Percentiles rank a stretch among this genome's conserved stretches.
phyloP scores from a whole-genome alignment of 2,329 filamentous ascomycete species.

The Alternaria longipes region DNA sequence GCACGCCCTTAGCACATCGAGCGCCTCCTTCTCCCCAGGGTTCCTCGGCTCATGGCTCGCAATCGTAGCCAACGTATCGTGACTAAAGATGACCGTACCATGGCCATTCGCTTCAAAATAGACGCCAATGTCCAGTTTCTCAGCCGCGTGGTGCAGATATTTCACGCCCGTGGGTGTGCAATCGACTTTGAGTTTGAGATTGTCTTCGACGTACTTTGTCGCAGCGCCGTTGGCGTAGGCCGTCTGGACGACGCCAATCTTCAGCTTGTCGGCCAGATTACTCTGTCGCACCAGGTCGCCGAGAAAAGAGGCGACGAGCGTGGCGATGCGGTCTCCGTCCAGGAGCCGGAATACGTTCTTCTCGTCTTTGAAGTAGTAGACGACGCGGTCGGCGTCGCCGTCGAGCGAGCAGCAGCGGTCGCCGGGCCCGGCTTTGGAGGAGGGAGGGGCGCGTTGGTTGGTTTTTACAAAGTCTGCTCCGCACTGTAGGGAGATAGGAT shows the following conservation, averaged over 20 bases:
- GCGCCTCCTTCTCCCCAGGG: conserved; percentile 87
- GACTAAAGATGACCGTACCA: conserved; percentile 93
- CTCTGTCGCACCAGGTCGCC: conserved; percentile 76
- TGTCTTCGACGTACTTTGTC: conserved; percentile 89
- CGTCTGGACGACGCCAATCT: conserved; percentile 94
- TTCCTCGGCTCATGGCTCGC: conserved; percentile 83
- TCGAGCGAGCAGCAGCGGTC: conserved; percentile 91
- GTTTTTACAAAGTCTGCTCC: conserved; percentile 99
- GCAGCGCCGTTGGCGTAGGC: conserved; percentile 97
- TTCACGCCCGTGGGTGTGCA: conserved; percentile 97
- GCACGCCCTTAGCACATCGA: conserved; percentile 83
- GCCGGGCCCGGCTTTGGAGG: conserved; percentile 77
- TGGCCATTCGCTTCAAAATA: conserved; percentile 99
- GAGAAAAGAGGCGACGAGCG: conserved; percentile 91
- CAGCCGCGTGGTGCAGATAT: conserved; percentile 95
- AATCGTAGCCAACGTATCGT: conserved; percentile 81
- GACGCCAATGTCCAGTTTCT: conserved; percentile 92
- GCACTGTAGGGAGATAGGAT: conserved; percentile 74
- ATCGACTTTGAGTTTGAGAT: conserved; percentile 86
- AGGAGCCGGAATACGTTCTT: conserved; percentile 88
- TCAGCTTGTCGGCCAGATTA: conserved; percentile 81
- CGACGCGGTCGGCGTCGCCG: conserved; percentile 92
- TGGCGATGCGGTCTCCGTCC: conserved; percentile 96
- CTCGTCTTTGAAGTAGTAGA: conserved; percentile 91
- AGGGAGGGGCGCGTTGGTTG: conserved; percentile 87